Conservation (phyloP, 257 asterid species). For the Euphrasia confusa region DNA sequence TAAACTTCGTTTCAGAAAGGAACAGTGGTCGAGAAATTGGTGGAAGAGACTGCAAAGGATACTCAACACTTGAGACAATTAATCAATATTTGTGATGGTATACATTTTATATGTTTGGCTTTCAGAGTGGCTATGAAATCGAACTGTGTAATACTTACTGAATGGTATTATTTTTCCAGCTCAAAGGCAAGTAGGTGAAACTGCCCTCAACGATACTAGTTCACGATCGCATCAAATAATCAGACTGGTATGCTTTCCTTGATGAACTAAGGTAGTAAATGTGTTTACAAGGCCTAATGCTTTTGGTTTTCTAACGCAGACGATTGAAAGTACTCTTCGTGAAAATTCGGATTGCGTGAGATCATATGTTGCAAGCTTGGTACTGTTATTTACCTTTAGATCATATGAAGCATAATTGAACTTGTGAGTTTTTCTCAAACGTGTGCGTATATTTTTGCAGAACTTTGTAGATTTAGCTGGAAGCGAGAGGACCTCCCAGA, state of each 20-base stretch:
- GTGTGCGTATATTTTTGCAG: slow-evolving; percentile 34
- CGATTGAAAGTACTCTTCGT: slow-evolving; percentile 82
- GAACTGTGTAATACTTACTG: slow-evolving; percentile 11
- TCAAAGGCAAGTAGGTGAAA: slow-evolving; percentile 96
- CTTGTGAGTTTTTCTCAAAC: not conserved
- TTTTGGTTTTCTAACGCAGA: slow-evolving; percentile 49
- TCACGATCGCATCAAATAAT: slow-evolving; percentile 95
- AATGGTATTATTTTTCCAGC: slow-evolving; percentile 42
- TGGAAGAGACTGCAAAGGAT: slow-evolving; percentile 75
- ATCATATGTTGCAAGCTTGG: slow-evolving; percentile 95
- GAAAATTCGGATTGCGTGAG: slow-evolving; percentile 86
- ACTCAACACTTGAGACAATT: slow-evolving; percentile 71
- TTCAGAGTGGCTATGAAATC: slow-evolving; percentile 15
- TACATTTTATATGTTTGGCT: slow-evolving; percentile 11
- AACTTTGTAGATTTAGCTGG: slow-evolving; percentile 96
- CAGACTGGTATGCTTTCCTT: slow-evolving; percentile 58
- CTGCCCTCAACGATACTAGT: slow-evolving; percentile 87
- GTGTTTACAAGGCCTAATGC: not conserved
- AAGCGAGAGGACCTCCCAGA: slow-evolving; percentile 90
- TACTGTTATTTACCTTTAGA: slow-evolving; percentile 25
- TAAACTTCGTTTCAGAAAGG: slow-evolving; percentile 64
- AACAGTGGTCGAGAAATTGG: slow-evolving; percentile 82
- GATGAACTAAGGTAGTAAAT: slow-evolving; percentile 13
- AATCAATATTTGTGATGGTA: slow-evolving; percentile 81
- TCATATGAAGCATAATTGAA: not conserved